Conservation (phyloP, 2,329 filamentous ascomycete species). For the Colletotrichum zoysiae region DNA sequence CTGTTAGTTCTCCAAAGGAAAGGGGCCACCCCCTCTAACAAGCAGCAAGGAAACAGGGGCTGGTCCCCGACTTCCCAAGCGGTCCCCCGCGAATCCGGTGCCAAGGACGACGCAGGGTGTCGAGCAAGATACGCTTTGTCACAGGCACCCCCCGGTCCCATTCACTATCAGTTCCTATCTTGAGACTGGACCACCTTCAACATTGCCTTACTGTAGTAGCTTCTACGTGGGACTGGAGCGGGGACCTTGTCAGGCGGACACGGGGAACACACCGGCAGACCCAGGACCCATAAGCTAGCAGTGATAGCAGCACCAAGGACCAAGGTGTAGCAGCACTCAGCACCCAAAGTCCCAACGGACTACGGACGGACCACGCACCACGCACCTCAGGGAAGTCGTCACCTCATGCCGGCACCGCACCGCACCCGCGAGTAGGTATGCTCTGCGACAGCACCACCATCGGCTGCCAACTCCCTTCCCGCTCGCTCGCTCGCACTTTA, state of each 20-base stretch:
- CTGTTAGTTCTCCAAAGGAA: slow-evolving; percentile 1
- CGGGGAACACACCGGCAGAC: slow-evolving; percentile 18
- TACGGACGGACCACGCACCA: slow-evolving; percentile 23
- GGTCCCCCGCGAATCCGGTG: slow-evolving; percentile 39
- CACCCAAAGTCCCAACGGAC: slow-evolving; percentile 9
- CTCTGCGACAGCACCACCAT: slow-evolving; percentile 21
- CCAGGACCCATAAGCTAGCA: slow-evolving; percentile 15
- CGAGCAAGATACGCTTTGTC: slow-evolving; percentile 38
- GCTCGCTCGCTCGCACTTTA: slow-evolving; percentile 23
- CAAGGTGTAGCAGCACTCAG: slow-evolving; percentile 12
- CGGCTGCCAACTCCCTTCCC: slow-evolving; percentile 17
- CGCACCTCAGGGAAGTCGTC: slow-evolving; percentile 32
- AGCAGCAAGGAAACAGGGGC: slow-evolving; percentile 40
- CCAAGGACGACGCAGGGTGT: slow-evolving; percentile 35
- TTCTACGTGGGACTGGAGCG: slow-evolving; percentile 21
- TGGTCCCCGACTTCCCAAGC: slow-evolving; percentile 32
- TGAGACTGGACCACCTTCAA: slow-evolving; percentile 22
- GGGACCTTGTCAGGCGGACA: slow-evolving; percentile 26
- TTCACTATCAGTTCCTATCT: slow-evolving; percentile 30
- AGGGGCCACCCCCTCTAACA: slow-evolving; percentile 5
- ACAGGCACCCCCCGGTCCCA: slow-evolving; percentile 32
- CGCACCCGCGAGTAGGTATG: slow-evolving; percentile 27
- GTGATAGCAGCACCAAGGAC: background rate
- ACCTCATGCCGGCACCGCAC: slow-evolving; percentile 29
- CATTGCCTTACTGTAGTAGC: background rate